phyloP scores from a whole-genome alignment of 441 rosid species.

The Daphne laureola region DNA sequence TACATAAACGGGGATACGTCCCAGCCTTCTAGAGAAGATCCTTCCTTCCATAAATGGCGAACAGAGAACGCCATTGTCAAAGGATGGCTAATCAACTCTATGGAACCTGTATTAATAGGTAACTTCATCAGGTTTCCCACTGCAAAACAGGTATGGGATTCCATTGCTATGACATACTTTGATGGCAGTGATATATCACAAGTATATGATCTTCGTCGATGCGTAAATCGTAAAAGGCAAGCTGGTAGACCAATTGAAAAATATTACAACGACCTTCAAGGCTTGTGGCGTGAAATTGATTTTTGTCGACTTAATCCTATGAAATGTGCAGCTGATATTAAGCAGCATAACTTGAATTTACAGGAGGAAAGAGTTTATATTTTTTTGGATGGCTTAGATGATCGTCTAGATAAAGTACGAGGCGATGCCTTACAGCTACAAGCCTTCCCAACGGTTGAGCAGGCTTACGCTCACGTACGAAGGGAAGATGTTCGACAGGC shows the following conservation, averaged over 20 bases:
- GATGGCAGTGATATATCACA: not conserved
- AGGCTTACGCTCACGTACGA: constrained; percentile 6
- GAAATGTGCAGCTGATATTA: not conserved
- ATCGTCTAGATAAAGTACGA: not conserved
- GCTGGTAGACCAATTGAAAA: not conserved
- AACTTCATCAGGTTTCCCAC: not conserved
- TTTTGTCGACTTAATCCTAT: not conserved
- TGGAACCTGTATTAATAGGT: not conserved
- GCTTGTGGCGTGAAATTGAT: constrained; percentile 1
- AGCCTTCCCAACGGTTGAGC: not conserved
- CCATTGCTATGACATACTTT: not conserved
- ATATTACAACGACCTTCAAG: not conserved
- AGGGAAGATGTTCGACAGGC: not conserved
- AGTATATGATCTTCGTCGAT: not conserved
- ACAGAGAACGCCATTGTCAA: not conserved
- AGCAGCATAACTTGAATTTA: not conserved
- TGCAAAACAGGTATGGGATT: not conserved
- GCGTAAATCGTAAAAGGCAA: not conserved
- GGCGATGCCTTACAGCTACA: too few species aligned
- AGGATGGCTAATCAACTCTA: constrained; percentile 5
- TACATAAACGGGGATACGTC: not conserved
- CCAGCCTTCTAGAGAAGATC: not conserved
- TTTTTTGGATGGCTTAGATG: not conserved
- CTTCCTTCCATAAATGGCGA: not conserved
- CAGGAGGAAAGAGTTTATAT: not conserved